phyloP scores from a whole-genome alignment of 768 basidiomycete species.

The Epithele typhae region DNA sequence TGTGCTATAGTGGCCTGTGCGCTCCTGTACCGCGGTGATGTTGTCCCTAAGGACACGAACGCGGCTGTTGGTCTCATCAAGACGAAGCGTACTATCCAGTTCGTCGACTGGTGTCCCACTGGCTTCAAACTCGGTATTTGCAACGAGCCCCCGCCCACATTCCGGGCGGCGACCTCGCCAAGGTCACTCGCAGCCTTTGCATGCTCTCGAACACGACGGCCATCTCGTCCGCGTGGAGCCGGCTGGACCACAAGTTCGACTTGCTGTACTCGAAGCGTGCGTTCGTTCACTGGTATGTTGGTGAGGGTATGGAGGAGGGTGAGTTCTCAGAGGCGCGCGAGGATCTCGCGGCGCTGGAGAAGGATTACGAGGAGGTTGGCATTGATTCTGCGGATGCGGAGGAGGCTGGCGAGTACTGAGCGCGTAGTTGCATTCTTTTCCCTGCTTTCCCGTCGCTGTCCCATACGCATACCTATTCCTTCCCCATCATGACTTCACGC shows the following conservation, averaged over 20 bases:
- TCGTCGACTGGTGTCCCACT: slow-evolving; percentile 77
- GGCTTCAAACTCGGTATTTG: slow-evolving; percentile 80
- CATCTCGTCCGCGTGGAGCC: slow-evolving; percentile 71
- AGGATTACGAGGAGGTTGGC: slow-evolving; percentile 88
- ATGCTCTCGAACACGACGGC: slow-evolving; percentile 76
- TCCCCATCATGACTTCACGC: slow-evolving; percentile 32
- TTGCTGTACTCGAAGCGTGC: slow-evolving; percentile 65
- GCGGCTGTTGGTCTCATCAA: slow-evolving; percentile 70
- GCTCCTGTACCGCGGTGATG: slow-evolving; percentile 70
- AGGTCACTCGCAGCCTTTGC: slow-evolving; percentile 71
- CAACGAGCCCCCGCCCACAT: slow-evolving; percentile 72
- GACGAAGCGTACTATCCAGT: slow-evolving; percentile 76
- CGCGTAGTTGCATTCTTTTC: slow-evolving; percentile 18
- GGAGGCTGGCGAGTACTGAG: slow-evolving; percentile 46
- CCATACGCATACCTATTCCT: slow-evolving; percentile 20
- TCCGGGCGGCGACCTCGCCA: slow-evolving; percentile 72
- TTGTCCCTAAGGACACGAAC: slow-evolving; percentile 76
- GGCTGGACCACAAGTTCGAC: slow-evolving; percentile 78
- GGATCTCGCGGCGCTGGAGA: slow-evolving; percentile 99
- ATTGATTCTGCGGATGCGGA: slow-evolving; percentile 46
- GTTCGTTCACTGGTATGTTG: slow-evolving; percentile 62
- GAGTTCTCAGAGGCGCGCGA: slow-evolving; percentile 99
- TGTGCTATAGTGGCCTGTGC: slow-evolving; percentile 55
- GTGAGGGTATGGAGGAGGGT: slow-evolving; percentile 84
- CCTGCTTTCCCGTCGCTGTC: slow-evolving; percentile 20